Evolutionary conservation across 306 rosid species (phyloP).

Genomic region (Vachellia collinsii): DNA sequence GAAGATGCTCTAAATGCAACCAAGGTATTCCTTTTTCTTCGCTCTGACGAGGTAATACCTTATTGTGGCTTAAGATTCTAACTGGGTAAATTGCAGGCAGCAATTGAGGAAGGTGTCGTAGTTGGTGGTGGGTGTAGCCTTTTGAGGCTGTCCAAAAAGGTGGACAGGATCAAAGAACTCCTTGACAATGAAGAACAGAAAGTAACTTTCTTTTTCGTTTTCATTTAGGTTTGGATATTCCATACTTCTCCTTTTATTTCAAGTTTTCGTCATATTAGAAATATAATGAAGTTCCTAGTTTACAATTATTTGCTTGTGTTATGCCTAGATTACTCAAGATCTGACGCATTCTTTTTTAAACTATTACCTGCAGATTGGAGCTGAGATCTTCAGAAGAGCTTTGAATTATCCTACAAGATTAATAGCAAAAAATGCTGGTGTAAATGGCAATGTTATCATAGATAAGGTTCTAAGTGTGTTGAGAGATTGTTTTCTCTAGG

Average conservation of each 20-base stretch:
- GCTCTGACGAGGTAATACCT: constrained; percentile 25
- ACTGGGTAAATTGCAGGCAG: constrained; percentile 61
- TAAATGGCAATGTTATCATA: constrained; percentile 79
- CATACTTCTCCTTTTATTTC: background rate
- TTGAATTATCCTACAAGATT: constrained; percentile 77
- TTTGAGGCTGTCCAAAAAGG: constrained; percentile 73
- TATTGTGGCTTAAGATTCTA: constrained; percentile 30
- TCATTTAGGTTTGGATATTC: background rate
- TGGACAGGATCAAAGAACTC: constrained; percentile 64
- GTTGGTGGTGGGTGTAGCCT: constrained; percentile 98
- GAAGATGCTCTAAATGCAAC: constrained; percentile 96
- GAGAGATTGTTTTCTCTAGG: no score
- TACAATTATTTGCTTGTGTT: background rate
- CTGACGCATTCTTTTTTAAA: constrained; percentile 13
- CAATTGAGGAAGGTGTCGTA: constrained; percentile 94
- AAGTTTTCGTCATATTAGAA: background rate
- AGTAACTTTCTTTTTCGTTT: constrained; percentile 45
- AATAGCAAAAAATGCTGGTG: constrained; percentile 94
- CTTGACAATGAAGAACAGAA: constrained; percentile 86
- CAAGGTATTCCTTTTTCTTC: constrained; percentile 56
- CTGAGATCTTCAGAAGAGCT: constrained; percentile 85
- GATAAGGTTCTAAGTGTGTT: constrained; percentile 65
- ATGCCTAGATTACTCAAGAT: constrained; percentile 22
- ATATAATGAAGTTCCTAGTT: background rate
- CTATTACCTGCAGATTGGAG: constrained; percentile 71